Conservation (phyloP, 805 yeast genomes). For the Kuraishia hungarica region DNA sequence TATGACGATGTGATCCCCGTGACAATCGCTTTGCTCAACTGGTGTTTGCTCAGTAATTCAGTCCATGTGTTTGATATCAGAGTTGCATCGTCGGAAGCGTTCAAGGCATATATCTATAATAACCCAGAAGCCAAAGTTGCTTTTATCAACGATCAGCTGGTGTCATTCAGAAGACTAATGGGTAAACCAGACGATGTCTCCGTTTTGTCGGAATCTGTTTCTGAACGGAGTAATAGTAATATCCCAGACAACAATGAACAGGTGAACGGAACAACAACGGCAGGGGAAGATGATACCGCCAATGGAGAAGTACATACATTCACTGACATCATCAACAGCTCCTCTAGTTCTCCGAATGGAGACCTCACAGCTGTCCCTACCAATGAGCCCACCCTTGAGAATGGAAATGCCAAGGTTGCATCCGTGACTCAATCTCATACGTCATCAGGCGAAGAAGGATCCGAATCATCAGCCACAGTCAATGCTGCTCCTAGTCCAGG, state of each 20-base stretch:
- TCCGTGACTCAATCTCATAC: neutral
- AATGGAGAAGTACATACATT: too few species aligned
- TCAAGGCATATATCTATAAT: slow-evolving; percentile 60
- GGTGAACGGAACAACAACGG: neutral
- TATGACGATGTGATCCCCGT: slow-evolving; percentile 50
- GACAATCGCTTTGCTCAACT: slow-evolving; percentile 62
- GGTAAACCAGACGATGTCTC: slow-evolving; percentile 8
- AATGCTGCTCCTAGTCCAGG: slow-evolving; percentile 5
- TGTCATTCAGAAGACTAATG: slow-evolving; percentile 24
- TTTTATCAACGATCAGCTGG: slow-evolving; percentile 62
- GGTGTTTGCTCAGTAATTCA: slow-evolving; percentile 76
- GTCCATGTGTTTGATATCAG: slow-evolving; percentile 81
- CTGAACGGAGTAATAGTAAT: neutral
- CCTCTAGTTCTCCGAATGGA: neutral
- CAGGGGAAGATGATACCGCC: too few species aligned
- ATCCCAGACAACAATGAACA: neutral
- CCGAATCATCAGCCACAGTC: neutral
- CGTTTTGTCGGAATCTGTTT: neutral
- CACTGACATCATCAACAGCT: too few species aligned
- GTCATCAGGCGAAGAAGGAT: neutral
- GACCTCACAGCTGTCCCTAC: slow-evolving; percentile 1
- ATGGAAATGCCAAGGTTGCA: neutral
- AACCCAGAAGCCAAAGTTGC: slow-evolving; percentile 53
- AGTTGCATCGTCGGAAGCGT: slow-evolving; percentile 56
- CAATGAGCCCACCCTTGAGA: neutral